Conservation (phyloP, 352 stramenopile species). For the Globisporangium irregulare region DNA sequence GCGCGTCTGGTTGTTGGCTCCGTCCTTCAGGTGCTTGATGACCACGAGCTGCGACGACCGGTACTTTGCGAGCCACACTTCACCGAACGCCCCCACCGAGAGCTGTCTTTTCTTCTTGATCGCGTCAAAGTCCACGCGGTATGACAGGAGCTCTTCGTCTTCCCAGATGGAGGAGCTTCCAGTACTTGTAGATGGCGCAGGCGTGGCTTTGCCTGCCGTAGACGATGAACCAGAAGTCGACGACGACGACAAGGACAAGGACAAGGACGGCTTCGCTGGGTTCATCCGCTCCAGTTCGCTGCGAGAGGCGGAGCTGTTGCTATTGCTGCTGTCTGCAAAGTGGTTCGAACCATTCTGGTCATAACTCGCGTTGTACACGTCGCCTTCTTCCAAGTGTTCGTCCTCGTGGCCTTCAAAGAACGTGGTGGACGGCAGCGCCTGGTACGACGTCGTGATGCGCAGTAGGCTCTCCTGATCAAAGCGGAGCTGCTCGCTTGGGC, state of each 20-base stretch:
- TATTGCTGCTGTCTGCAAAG: background rate
- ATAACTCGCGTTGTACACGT: background rate
- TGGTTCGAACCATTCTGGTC: background rate
- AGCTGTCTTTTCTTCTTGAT: conserved; percentile 12
- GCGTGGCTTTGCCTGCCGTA: background rate
- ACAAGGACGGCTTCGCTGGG: background rate
- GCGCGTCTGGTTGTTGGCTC: background rate
- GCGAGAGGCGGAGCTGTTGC: background rate
- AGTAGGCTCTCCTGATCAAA: conserved; percentile 11
- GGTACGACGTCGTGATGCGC: conserved; percentile 10
- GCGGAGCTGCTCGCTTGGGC: background rate
- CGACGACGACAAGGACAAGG: background rate
- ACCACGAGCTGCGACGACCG: conserved; percentile 11
- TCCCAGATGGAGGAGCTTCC: conserved; percentile 12
- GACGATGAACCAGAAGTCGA: background rate
- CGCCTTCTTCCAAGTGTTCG: background rate
- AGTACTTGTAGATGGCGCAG: background rate
- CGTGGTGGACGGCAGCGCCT: conserved; percentile 10
- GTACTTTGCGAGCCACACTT: conserved; percentile 25
- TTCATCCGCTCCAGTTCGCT: background rate
- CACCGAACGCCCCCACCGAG: conserved; percentile 20
- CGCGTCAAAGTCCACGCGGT: conserved; percentile 14
- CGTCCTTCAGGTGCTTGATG: conserved; percentile 11
- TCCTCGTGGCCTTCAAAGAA: conserved; percentile 1
- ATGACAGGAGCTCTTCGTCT: conserved; percentile 11